Conservation (phyloP, 305 asterid genomes). For the Andrographis paniculata region DNA sequence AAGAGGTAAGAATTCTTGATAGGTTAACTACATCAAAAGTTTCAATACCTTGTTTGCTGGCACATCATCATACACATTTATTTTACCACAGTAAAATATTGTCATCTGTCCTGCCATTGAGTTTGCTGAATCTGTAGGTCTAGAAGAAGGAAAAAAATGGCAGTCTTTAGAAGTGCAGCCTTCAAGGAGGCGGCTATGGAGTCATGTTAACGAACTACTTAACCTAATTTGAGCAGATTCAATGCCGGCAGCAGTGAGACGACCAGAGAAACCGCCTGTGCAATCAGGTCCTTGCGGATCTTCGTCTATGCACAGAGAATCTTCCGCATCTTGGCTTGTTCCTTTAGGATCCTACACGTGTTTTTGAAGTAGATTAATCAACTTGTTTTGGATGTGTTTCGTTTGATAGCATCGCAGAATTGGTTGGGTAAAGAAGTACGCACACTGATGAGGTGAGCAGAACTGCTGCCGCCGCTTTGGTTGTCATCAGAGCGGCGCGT, state of each 20-base stretch:
- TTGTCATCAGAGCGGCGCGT: constrained; percentile 1
- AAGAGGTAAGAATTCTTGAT: neutral
- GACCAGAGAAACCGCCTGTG: constrained; percentile 24
- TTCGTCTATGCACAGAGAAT: constrained; percentile 32
- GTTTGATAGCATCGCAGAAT: neutral
- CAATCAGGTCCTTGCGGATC: constrained; percentile 20
- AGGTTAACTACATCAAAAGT: neutral
- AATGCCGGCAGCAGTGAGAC: constrained; percentile 20
- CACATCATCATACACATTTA: constrained; percentile 81
- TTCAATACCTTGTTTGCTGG: constrained; percentile 71
- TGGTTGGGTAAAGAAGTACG: constrained; percentile 18
- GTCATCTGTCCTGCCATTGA: constrained; percentile 72
- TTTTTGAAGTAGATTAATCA: neutral
- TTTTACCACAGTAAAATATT: constrained; percentile 77
- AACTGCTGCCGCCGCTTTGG: constrained; percentile 16
- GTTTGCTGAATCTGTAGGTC: constrained; percentile 37
- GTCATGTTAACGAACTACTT: neutral
- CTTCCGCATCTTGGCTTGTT: constrained; percentile 27
- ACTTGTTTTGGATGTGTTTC: neutral
- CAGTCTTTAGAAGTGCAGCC: neutral
- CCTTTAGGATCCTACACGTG: constrained; percentile 38
- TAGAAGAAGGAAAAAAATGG: constrained; percentile 20
- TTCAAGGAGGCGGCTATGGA: neutral
- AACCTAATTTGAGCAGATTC: constrained; percentile 41
- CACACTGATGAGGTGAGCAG: constrained; percentile 32